phyloP scores from a whole-genome alignment of 2,329 filamentous ascomycete species.

The Mycocentrospora acerina region DNA sequence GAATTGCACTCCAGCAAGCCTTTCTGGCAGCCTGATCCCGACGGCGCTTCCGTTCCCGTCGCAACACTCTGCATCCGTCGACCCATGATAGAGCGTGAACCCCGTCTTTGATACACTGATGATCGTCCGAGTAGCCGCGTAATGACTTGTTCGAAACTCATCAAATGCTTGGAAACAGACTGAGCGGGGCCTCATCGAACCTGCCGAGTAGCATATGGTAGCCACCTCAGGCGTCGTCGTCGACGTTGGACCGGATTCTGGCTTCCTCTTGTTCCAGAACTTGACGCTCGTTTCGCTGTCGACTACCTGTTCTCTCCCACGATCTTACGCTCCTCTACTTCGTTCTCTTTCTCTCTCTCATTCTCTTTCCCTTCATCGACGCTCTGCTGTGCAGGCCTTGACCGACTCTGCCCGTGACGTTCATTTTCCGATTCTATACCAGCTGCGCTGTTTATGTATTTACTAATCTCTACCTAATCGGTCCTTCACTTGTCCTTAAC shows the following conservation, averaged over 20 bases:
- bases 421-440: slow-evolving; percentile 24
- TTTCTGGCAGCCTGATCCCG: slow-evolving; percentile 22
- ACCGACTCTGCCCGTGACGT: slow-evolving; percentile 35
- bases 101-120: slow-evolving; percentile 25
- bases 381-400: slow-evolving; percentile 41
- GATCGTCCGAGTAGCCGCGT: slow-evolving; percentile 30
- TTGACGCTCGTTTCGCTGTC: slow-evolving; percentile 29
- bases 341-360: too few species aligned
- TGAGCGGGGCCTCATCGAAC: slow-evolving; percentile 22
- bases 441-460: slow-evolving; percentile 41
- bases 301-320: slow-evolving; percentile 17
- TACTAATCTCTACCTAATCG: slow-evolving; percentile 25
- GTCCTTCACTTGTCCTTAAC: slow-evolving; percentile 1
- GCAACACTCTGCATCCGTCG: slow-evolving; percentile 15
- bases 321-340: slow-evolving; percentile 14
- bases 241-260: slow-evolving; percentile 39
- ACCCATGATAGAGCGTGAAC: slow-evolving; percentile 16
- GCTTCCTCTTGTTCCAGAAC: slow-evolving; percentile 30
- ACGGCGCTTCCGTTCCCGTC: slow-evolving; percentile 24
- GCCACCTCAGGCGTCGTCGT: slow-evolving; percentile 29
- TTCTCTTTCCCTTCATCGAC: slow-evolving; percentile 28
- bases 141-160: slow-evolving; percentile 23
- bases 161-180: slow-evolving; percentile 33
- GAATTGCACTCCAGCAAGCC: slow-evolving; percentile 16
- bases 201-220: slow-evolving; percentile 28